Evolutionary conservation across 768 basidiomycete species (phyloP), one percentile per base, ranked within the genome.

Genomic region (Collybia sordida): DNA sequence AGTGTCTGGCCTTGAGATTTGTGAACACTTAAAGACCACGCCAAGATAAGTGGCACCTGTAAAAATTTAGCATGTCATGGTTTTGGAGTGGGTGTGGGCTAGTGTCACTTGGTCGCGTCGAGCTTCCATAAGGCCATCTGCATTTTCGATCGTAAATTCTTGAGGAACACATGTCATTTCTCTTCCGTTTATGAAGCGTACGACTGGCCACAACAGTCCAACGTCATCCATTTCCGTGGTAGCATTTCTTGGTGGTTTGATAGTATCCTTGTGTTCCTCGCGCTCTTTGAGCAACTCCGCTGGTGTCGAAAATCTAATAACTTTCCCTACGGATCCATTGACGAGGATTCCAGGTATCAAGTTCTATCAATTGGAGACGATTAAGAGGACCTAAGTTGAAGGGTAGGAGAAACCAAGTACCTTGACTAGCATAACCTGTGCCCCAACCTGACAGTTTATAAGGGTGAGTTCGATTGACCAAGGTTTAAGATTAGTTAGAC

Each of bases 1-100:
- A 96, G 69, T 0, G 93, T 95, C 65, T 94, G 93, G 0, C 93
- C 93, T 63, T 96, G 93, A 4, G 86, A 87, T 62, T 95, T 95
- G 69, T 94, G 91, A 28, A 94, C 84, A 42, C 85, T 87, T 62
- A 94, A 73, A 0, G 92, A 91, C 88, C 91, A 94, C 0, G 93
- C 85, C n/a, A 93, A 76, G 42, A 90, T 88, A 3, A 95, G 65
- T 0, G 89, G 88, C 1, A 91, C 58, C 83, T 89, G 55, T 38
- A 28, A 12, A 23, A 36, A 31, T 38, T 37, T 18, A 18, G 11
- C 28, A 21, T 27, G 7, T 15, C 12, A 22, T 18, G 40, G 22
- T 38, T 17, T 36, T 14, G 34, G 8, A 35, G 23, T 35, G 31
- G 47, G 28, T 36, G 50, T 39, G 6, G 23, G 54, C 63, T 7